Conservation (phyloP, 805 yeast species). For the Wickerhamomyces alni region DNA sequence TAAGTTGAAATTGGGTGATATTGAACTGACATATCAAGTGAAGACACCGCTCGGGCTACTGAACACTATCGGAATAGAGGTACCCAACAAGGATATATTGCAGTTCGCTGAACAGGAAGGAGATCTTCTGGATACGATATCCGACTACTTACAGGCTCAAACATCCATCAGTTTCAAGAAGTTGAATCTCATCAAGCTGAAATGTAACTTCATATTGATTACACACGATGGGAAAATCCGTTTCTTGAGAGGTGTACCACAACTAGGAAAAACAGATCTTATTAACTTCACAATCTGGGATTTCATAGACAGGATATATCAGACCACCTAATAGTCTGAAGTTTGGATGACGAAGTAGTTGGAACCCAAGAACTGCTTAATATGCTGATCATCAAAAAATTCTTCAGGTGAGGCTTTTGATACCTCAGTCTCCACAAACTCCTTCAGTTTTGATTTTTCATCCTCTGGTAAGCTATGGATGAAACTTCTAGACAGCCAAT, state of each 20-base stretch:
- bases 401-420: slow-evolving; percentile 7
- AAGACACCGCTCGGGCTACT: slow-evolving; percentile 19
- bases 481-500: slow-evolving; percentile 52
- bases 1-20: slow-evolving; percentile 20
- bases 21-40: slow-evolving; percentile 22
- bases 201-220: slow-evolving; percentile 15
- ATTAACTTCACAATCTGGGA: slow-evolving; percentile 23
- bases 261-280: slow-evolving; percentile 11
- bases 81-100: slow-evolving; percentile 21
- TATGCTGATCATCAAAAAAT: slow-evolving; percentile 2
- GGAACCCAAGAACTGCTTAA: slow-evolving; percentile 19
- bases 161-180: slow-evolving; percentile 26
- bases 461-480: slow-evolving; percentile 38
- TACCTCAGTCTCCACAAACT: slow-evolving; percentile 26
- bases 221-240: slow-evolving; percentile 17
- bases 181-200: slow-evolving; percentile 14
- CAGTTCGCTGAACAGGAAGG: slow-evolving; percentile 8
- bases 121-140: slow-evolving; percentile 13
- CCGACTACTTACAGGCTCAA: slow-evolving; percentile 16
- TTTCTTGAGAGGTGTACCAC: slow-evolving; percentile 18
- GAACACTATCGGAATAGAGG: slow-evolving; percentile 20
- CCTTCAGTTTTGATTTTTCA: slow-evolving; percentile 29
- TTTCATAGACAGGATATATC: slow-evolving; percentile 12
- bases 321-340: background rate
- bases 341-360: slow-evolving; percentile 15